Conservation (phyloP, 2,329 filamentous ascomycete genomes). For the Capronia coronata region DNA sequence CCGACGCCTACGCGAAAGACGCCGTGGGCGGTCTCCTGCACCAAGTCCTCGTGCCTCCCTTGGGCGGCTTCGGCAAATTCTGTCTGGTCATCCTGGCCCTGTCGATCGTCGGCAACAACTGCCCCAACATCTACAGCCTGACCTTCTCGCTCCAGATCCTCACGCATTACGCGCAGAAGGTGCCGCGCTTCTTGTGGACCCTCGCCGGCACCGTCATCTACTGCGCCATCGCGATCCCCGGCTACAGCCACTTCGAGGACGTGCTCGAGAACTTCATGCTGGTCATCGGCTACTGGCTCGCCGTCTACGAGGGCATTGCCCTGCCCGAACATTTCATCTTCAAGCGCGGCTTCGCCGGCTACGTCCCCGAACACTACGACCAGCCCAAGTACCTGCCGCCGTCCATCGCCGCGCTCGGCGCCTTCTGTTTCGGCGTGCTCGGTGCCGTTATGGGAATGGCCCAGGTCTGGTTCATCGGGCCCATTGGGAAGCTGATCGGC, state of each 20-base stretch:
- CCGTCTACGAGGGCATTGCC: slow-evolving; percentile 63
- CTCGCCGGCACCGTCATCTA: slow-evolving; percentile 51
- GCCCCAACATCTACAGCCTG: slow-evolving; percentile 66
- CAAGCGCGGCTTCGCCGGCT: slow-evolving; percentile 55
- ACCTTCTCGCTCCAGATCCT: slow-evolving; percentile 62
- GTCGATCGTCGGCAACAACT: slow-evolving; percentile 64
- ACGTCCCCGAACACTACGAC: slow-evolving; percentile 54
- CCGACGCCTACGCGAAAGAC: slow-evolving; percentile 49
- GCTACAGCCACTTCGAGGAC: slow-evolving; percentile 58
- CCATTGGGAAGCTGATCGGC: slow-evolving; percentile 56
- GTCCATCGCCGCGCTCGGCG: slow-evolving; percentile 56
- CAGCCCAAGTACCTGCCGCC: slow-evolving; percentile 53
- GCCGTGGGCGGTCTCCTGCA: slow-evolving; percentile 62
- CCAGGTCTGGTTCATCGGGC: slow-evolving; percentile 63
- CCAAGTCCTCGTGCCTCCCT: slow-evolving; percentile 55
- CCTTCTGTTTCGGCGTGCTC: slow-evolving; percentile 58
- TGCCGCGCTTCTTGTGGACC: slow-evolving; percentile 42
- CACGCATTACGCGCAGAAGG: slow-evolving; percentile 44
- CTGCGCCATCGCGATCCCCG: slow-evolving; percentile 63
- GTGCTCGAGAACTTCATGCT: slow-evolving; percentile 67
- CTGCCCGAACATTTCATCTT: slow-evolving; percentile 64
- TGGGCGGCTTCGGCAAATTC: slow-evolving; percentile 66
- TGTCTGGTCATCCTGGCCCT: slow-evolving; percentile 61
- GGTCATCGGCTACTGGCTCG: slow-evolving; percentile 53
- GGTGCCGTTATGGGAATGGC: slow-evolving; percentile 66